Evolutionary conservation across 768 basidiomycete genomes (phyloP).

Genomic region (Boletus huronensis): DNA sequence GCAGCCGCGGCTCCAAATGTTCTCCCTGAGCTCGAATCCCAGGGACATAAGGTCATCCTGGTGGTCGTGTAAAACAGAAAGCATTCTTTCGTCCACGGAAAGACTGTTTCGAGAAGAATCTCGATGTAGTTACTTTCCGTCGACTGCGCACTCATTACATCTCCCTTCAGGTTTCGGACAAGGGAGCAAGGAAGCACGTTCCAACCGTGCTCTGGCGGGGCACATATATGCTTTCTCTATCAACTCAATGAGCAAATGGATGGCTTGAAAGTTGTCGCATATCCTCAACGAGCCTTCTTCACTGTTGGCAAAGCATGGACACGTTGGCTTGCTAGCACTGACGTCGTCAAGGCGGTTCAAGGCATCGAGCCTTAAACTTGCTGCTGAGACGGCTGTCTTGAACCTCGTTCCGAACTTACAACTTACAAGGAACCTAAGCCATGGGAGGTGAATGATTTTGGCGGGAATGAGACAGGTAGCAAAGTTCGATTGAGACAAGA

Average conservation of each 20-base stretch:
- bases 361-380: neutral
- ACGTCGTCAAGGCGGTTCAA: neutral
- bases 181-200: neutral
- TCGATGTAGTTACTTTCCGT: neutral
- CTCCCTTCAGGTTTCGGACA: neutral
- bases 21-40: too few species aligned
- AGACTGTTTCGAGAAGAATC: neutral
- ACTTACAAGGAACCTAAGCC: neutral
- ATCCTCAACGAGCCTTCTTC: too few species aligned
- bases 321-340: neutral
- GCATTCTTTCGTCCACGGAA: too few species aligned
- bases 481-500: neutral
- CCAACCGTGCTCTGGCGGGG: neutral
- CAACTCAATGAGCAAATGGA: neutral
- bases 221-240: neutral
- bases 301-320: too few species aligned
- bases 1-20: neutral
- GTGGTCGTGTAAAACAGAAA: too few species aligned
- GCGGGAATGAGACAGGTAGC: neutral
- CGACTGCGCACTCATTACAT: neutral
- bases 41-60: neutral
- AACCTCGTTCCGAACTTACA: neutral
- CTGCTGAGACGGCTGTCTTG: neutral
- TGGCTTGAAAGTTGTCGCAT: neutral
- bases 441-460: neutral